Evolutionary conservation across 805 yeast genomes (phyloP), one percentile per base, ranked within the genome.

Genomic region (Zygosaccharomyces bisporus): DNA sequence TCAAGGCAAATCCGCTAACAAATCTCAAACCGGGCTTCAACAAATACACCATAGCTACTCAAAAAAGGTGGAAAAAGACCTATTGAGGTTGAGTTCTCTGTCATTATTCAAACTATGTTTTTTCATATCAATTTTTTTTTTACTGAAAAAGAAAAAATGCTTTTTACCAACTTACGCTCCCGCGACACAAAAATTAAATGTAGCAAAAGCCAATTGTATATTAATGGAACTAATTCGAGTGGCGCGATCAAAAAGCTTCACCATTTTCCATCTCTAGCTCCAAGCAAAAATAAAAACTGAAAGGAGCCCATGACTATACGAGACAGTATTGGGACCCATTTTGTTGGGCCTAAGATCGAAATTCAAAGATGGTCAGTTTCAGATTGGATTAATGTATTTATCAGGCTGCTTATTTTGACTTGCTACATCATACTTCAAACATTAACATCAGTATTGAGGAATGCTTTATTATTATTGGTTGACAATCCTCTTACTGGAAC

Each of bases 301-400:
- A n/a, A n/a, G n/a, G n/a, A n/a, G n/a, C n/a, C 31, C 6, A 47
- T 47, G 51, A 40, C 51, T 33, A 24, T 47, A 30, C 43, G 39
- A 13, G 51, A 47, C 12, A 47, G 48, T 32, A 37, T 55, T 4
- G 50, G 51, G 33, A 57, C 58, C 3, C 57, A 61, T 53, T 37
- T 62, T 27, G 32, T 56, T 6, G 67, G 67, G 0, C 29, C 53
- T 1, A 33, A 44, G 2, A 24, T 39, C 7, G 48, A 52, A 8
- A 14, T 54, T 4, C 27, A 45, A 16, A 23, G 36, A n/a, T 49
- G 52, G 51, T 37, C 37, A 3, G 14, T 44, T 25, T 42, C 23
- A 12, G 55, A 52, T 20, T 52, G 57, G 57, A 9, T 47, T 8
- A 14, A 19, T 12, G 42, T 54, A 3, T 14, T 33, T 4, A 12